phyloP scores from a whole-genome alignment of 225 moss, liverwort and hornwort species.

The Climacium dendroides region DNA sequence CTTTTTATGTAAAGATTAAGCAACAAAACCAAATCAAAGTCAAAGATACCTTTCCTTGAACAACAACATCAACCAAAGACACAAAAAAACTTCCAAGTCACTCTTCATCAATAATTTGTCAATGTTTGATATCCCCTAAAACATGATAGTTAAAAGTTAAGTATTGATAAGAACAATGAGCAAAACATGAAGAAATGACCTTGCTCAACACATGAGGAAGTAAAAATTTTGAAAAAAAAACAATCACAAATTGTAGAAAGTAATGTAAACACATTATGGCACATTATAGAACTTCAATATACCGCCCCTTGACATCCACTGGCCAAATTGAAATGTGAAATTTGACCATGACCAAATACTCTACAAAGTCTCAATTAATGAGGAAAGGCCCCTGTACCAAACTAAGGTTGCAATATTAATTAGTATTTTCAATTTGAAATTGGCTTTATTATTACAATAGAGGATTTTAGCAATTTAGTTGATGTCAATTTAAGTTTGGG shows the following conservation, averaged over 20 bases:
- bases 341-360: rapidly evolving
- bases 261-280: rapidly evolving
- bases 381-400: rapidly evolving
- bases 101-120: rapidly evolving
- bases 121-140: background rate
- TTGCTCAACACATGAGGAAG: rapidly evolving
- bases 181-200: rapidly evolving
- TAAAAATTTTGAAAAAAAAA: background rate
- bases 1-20: rapidly evolving
- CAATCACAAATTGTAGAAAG: background rate
- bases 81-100: background rate
- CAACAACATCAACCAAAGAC: no score
- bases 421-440: background rate
- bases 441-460: background rate
- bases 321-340: background rate
- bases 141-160: background rate
- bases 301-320: background rate
- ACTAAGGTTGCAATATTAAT: background rate
- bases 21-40: background rate
- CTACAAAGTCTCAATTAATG: background rate
- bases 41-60: rapidly evolving
- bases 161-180: background rate
- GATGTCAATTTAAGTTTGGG: background rate
- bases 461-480: background rate
- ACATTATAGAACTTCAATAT: background rate